These are phyloP conservation scores for Ogataea thermomethanolica DNA, from an alignment of 805 yeast genomes.

Conservation along the genomic window DNA sequence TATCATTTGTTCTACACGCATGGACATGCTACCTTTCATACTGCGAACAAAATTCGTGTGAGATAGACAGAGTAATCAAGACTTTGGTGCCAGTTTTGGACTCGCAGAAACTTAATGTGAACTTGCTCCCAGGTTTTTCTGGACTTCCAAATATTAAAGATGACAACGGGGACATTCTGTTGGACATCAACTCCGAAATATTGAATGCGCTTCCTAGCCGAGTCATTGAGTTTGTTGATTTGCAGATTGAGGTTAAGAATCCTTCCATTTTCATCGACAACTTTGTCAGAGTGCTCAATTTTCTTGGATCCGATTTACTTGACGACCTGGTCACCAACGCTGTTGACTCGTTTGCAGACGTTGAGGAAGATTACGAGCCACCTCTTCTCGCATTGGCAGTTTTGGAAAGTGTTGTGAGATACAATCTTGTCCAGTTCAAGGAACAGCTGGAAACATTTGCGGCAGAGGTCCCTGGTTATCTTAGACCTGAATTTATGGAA, in stretches of 20 bases:
- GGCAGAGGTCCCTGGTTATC: constrained; percentile 32
- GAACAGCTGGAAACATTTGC: constrained; percentile 34
- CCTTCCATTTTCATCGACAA: constrained; percentile 23
- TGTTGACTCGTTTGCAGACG: constrained; percentile 27
- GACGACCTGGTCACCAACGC: constrained; percentile 24
- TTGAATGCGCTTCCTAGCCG: constrained; percentile 24
- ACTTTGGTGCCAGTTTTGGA: constrained; percentile 19
- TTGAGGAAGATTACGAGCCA: constrained; percentile 14
- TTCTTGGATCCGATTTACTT: constrained; percentile 18
- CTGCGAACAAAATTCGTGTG: constrained; percentile 1
- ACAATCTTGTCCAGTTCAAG: constrained; percentile 19
- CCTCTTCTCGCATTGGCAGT: constrained; percentile 30
- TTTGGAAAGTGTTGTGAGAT: constrained; percentile 27
- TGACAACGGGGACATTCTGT: constrained; percentile 19
- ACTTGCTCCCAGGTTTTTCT: constrained; percentile 10
- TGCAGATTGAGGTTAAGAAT: constrained; percentile 11
- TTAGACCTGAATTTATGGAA: constrained; percentile 31
- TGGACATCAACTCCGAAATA: constrained; percentile 23
- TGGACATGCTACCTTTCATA: constrained; percentile 29
- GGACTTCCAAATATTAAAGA: constrained; percentile 14
- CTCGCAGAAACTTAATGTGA: constrained; percentile 12
- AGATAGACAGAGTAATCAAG: constrained; percentile 8
- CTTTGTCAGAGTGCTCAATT: constrained; percentile 19
- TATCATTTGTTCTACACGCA: constrained; percentile 22
- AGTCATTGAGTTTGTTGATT: constrained; percentile 16